Evolutionary conservation across 345 rosid species (phyloP).

Genomic region (Diplotaxis tenuifolia): DNA sequence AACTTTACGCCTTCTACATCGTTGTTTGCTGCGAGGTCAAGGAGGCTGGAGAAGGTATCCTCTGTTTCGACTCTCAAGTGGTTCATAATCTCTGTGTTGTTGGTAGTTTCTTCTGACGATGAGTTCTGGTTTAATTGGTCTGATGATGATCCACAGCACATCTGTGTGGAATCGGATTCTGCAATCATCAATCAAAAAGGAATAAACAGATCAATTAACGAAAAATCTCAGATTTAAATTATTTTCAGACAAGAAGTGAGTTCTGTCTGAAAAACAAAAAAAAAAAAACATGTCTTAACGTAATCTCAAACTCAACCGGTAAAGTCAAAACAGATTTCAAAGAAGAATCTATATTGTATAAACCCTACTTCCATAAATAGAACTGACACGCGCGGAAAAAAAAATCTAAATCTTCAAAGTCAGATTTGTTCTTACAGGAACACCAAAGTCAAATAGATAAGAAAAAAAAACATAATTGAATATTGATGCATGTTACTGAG

Average conservation of each 20-base stretch:
- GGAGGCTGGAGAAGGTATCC: conserved; percentile 78
- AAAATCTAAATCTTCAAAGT: conserved; percentile 13
- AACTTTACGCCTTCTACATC: conserved; percentile 61
- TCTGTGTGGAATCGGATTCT: conserved; percentile 40
- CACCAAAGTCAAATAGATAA: conserved; percentile 21
- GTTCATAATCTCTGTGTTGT: conserved; percentile 57
- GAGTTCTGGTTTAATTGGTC: conserved; percentile 43
- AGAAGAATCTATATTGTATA: conserved; percentile 5
- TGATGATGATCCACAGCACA: conserved; percentile 44
- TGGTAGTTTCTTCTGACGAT: conserved; percentile 37
- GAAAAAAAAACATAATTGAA: conserved; percentile 22
- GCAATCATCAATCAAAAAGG: background rate
- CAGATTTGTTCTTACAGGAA: conserved; percentile 3
- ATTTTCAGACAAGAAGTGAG: conserved; percentile 17
- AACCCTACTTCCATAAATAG: conserved; percentile 11
- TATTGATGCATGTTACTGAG: conserved; percentile 34
- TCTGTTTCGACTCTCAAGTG: conserved; percentile 76
- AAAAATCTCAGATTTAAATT: background rate
- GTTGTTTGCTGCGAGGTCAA: conserved; percentile 92
- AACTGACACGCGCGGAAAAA: background rate
- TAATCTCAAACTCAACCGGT: background rate
- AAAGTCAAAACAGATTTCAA: conserved; percentile 34
- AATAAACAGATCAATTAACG: conserved; percentile 1
- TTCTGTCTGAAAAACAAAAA: conserved; percentile 4
- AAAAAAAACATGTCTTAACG: conserved; percentile 18